A percentile compares a stretch with the other conserved stretches of the same genome.
phyloP scores from a whole-genome alignment of 306 rosid genomes.

The Prunus mongolica region DNA sequence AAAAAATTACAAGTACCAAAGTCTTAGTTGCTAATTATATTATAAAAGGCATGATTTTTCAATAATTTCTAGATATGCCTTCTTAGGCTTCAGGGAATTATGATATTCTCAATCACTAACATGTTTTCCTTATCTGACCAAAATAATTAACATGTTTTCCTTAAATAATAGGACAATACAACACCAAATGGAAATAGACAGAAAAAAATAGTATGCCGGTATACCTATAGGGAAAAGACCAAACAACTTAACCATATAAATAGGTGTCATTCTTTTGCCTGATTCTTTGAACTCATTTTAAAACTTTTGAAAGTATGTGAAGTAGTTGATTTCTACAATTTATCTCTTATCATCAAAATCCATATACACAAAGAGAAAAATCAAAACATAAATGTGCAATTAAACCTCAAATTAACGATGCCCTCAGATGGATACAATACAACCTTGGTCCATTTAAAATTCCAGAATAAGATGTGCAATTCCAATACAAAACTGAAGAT shows the following conservation, averaged over 20 bases:
- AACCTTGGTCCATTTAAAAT: background rate
- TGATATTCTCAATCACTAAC: background rate
- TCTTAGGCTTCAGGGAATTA: background rate
- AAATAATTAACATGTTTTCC: background rate
- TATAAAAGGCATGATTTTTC: background rate
- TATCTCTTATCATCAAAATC: conserved; percentile 1
- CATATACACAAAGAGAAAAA: background rate
- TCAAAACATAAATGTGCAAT: background rate
- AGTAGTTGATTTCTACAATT: conserved; percentile 2
- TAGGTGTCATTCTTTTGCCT: background rate
- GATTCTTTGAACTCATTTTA: background rate
- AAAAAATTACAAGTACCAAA: background rate
- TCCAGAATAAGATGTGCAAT: background rate
- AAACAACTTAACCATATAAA: background rate
- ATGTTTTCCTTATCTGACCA: background rate
- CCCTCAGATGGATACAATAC: background rate
- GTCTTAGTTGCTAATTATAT: conserved; percentile 1
- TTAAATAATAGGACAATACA: background rate
- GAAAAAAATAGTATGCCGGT: background rate
- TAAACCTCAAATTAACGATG: background rate
- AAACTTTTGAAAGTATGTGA: background rate
- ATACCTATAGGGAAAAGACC: background rate
- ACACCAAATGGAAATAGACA: background rate
- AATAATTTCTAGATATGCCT: background rate
- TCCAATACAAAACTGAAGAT: background rate